phyloP scores from a whole-genome alignment of 257 asterid genomes.

The Cinchona pubescens region DNA sequence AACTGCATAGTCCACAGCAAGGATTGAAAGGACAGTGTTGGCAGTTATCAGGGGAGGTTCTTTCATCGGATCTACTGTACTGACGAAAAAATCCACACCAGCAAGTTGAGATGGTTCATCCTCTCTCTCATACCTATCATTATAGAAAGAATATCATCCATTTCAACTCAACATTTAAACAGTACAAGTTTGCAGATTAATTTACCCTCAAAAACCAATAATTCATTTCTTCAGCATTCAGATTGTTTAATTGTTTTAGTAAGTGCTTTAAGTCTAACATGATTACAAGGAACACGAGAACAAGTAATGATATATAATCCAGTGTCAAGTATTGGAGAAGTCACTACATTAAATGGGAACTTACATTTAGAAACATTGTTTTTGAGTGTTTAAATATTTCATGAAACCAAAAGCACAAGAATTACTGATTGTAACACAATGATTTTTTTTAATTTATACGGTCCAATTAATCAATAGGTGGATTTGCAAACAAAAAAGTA shows the following conservation, averaged over 20 bases:
- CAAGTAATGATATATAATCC: not conserved
- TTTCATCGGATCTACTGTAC: constrained; percentile 97
- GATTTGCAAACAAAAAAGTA: no score
- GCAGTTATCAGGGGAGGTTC: constrained; percentile 97
- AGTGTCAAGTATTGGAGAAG: not conserved
- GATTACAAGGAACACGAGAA: not conserved
- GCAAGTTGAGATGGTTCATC: constrained; percentile 85
- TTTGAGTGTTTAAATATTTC: not conserved
- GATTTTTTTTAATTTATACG: not conserved
- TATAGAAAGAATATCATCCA: not conserved
- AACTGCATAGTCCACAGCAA: constrained; percentile 95
- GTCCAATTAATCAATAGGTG: not conserved
- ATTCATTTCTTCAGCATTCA: not conserved
- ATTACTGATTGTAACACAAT: not conserved
- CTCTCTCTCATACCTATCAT: constrained; percentile 74
- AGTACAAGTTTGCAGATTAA: not conserved
- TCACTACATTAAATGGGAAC: not conserved
- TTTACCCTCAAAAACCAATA: not conserved
- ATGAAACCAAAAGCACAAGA: not conserved
- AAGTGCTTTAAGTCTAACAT: not conserved
- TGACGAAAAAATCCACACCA: constrained; percentile 89
- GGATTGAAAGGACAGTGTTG: constrained; percentile 91
- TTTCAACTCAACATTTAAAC: constrained; percentile 10
- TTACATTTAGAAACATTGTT: not conserved
- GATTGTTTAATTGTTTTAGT: not conserved